Conservation (phyloP, 2,329 filamentous ascomycete species). For the Alternaria consortialis region DNA sequence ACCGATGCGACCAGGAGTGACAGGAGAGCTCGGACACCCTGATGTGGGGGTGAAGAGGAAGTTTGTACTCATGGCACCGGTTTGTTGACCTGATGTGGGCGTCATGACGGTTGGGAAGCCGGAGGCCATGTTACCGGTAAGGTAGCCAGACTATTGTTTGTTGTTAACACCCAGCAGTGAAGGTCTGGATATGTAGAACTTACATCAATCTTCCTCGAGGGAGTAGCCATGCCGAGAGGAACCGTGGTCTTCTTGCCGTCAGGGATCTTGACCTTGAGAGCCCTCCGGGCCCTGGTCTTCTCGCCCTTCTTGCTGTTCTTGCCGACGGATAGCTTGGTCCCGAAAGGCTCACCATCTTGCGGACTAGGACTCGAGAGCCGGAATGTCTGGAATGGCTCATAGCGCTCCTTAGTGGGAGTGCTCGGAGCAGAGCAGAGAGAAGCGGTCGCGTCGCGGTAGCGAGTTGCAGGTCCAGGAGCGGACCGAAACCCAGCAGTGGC, state of each 20-base stretch:
- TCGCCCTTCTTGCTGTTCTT: background rate
- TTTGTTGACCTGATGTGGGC: background rate
- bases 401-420: background rate
- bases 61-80: background rate
- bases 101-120: background rate
- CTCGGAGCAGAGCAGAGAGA: constrained; percentile 1
- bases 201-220: constrained; percentile 14
- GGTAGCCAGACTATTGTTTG: background rate
- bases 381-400: background rate
- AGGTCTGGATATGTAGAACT: background rate
- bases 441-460: background rate
- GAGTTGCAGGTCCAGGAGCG: background rate
- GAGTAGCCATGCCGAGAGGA: constrained; percentile 11
- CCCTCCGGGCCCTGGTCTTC: constrained; percentile 16
- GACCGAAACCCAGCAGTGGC: background rate
- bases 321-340: background rate
- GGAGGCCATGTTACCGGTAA: background rate
- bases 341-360: background rate
- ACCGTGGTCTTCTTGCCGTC: background rate
- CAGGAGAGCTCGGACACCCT: background rate
- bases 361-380: background rate
- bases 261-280: constrained; percentile 22
- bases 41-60: background rate
- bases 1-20: constrained; percentile 25
- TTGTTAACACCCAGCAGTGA: background rate